Percentiles rank a stretch among this genome's conserved stretches.
These are phyloP conservation scores for Hirsutella minnesotensis DNA, from an alignment of 2,329 filamentous ascomycete species.

Conservation along the genomic window DNA sequence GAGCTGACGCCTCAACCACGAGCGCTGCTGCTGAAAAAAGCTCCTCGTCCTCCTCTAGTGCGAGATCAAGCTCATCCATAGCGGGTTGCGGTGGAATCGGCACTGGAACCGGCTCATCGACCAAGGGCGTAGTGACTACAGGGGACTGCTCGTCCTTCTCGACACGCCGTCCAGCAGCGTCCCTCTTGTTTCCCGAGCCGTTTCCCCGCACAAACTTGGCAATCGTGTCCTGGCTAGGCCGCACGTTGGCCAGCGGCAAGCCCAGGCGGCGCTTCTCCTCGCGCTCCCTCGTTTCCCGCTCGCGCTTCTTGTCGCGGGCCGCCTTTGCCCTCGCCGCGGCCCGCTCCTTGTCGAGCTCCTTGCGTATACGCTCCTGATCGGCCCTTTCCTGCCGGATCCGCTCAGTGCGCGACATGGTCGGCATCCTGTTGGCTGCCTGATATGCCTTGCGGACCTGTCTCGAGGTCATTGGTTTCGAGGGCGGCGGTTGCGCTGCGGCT, in stretches of 20 bases:
- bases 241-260: conserved; percentile 39
- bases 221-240: conserved; percentile 47
- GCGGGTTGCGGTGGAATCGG: too few relatives aligned
- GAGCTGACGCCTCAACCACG: neutral
- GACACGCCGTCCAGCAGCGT: neutral
- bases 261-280: conserved; percentile 40
- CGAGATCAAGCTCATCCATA: too few relatives aligned
- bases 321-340: conserved; percentile 34
- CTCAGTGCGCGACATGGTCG: conserved; percentile 28
- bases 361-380: conserved; percentile 43
- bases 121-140: too few relatives aligned
- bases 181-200: conserved; percentile 18
- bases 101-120: neutral
- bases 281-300: conserved; percentile 35
- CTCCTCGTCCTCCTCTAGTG: too few relatives aligned
- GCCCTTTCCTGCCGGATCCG: conserved; percentile 25
- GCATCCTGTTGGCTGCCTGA: conserved; percentile 19
- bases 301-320: conserved; percentile 42
- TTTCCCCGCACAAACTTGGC: conserved; percentile 34
- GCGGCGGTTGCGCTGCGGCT: neutral
- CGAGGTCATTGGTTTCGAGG: conserved; percentile 24
- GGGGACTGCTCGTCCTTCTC: neutral
- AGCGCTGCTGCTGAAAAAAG: too few relatives aligned
- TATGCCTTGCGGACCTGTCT: conserved; percentile 28
- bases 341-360: conserved; percentile 38